phyloP scores from a whole-genome alignment of 257 asterid genomes.

The Primulina tabacum region DNA sequence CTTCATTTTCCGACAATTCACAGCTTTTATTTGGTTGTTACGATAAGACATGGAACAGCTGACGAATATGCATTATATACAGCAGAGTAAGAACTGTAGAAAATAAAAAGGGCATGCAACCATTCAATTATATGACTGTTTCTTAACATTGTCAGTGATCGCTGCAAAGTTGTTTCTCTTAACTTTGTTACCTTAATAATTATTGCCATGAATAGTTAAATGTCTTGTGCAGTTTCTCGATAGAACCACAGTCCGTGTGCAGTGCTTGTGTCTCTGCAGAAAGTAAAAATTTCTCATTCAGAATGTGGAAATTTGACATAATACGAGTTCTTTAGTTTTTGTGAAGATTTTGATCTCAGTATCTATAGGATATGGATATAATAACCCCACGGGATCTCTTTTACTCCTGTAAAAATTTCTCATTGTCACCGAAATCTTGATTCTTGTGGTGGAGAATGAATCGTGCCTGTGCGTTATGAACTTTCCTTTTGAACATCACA shows the following conservation, averaged over 20 bases:
- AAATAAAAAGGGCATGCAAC: no score
- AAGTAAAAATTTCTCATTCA: background rate
- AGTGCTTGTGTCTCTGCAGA: background rate
- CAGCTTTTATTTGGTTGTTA: background rate
- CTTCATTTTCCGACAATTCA: background rate
- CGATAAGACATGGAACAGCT: background rate
- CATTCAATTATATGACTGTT: no score
- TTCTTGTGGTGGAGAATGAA: background rate
- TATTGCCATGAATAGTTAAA: background rate
- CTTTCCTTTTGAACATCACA: constrained; percentile 1
- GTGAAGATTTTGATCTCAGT: no score
- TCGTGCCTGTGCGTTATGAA: background rate
- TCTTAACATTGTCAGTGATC: no score
- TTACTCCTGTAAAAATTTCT: background rate
- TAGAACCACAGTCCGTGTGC: background rate
- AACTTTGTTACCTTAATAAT: no score
- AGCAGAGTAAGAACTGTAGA: background rate
- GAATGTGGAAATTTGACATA: background rate
- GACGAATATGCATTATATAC: background rate
- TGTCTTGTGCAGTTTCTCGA: background rate
- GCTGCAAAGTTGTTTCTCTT: no score
- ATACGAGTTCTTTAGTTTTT: no score
- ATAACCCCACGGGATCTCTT: background rate
- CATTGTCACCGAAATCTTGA: background rate
- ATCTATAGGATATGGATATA: background rate